phyloP scores from a whole-genome alignment of 169 alveolate genomes.

The Cryptosporidium sp. region DNA sequence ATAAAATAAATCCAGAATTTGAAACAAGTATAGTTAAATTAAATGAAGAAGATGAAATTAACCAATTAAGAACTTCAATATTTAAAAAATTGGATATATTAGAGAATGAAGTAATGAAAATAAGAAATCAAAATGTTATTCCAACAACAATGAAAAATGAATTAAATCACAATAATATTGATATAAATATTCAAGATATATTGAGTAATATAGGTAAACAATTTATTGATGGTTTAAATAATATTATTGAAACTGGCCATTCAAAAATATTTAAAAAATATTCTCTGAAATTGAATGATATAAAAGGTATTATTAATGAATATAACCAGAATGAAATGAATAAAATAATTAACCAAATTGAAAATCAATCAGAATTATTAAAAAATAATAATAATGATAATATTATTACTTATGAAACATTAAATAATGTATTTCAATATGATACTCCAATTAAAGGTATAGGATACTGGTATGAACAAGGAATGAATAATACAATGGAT shows the following conservation, averaged over 20 bases:
- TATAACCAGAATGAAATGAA: constrained; percentile 14
- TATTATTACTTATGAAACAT: neutral
- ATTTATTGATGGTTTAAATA: constrained; percentile 11
- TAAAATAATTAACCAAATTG: neutral
- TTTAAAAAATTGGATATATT: constrained; percentile 23
- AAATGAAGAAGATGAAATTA: constrained; percentile 29
- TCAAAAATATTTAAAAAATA: constrained; percentile 13
- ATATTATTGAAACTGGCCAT: constrained; percentile 18
- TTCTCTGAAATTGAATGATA: neutral
- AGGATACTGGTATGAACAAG: constrained; percentile 62
- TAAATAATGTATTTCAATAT: neutral
- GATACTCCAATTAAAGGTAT: constrained; percentile 62
- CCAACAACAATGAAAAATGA: neutral
- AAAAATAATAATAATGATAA: neutral
- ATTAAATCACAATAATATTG: neutral
- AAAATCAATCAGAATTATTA: neutral
- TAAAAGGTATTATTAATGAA: constrained; percentile 22
- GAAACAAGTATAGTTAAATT: neutral
- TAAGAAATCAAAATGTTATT: neutral
- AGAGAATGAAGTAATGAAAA: constrained; percentile 7
- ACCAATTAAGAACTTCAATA: constrained; percentile 17
- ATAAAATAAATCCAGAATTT: neutral
- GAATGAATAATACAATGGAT: constrained; percentile 26
- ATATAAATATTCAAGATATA: constrained; percentile 22
- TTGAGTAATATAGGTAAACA: constrained; percentile 52